Conservation (phyloP, 176 grass and related monocot genomes). For the Oryza glaberrima region DNA sequence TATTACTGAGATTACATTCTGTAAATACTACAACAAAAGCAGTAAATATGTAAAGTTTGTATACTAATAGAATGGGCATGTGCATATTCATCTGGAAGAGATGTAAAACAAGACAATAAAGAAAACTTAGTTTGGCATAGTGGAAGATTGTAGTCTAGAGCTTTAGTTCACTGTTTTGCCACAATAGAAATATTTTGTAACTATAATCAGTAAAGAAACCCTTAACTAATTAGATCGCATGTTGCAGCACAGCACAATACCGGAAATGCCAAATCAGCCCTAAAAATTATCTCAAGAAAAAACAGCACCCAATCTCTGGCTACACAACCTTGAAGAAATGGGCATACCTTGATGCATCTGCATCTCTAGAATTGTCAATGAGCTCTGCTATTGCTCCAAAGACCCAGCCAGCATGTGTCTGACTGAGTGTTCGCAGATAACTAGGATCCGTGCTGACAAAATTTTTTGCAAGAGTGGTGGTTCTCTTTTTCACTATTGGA, state of each 20-base stretch:
- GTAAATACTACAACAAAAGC: conserved; percentile 32
- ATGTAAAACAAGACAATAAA: conserved; percentile 1
- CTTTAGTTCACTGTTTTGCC: conserved; percentile 3
- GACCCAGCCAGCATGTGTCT: conserved; percentile 86
- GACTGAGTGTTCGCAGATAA: conserved; percentile 83
- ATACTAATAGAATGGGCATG: neutral
- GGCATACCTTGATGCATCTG: conserved; percentile 67
- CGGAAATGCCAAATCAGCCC: neutral
- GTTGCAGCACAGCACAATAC: conserved; percentile 20
- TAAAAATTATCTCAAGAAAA: conserved; percentile 19
- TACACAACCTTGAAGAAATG: conserved; percentile 29
- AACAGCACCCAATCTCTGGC: neutral
- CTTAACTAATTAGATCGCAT: conserved; percentile 19
- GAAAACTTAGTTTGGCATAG: conserved; percentile 4
- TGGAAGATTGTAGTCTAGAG: neutral
- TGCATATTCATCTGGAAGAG: conserved; percentile 19
- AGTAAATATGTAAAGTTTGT: neutral
- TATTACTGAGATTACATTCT: conserved; percentile 2
- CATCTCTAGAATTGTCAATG: conserved; percentile 91
- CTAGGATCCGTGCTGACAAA: conserved; percentile 71
- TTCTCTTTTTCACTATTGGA: conserved; percentile 35
- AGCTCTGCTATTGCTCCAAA: conserved; percentile 95
- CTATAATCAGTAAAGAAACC: conserved; percentile 14
- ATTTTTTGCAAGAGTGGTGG: conserved; percentile 49
- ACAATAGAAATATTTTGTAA: conserved; percentile 19